These are phyloP conservation scores for Aspergillus sclerotiicarbonarius DNA, from an alignment of 495 filamentous ascomycete species.

Conservation along the genomic window DNA sequence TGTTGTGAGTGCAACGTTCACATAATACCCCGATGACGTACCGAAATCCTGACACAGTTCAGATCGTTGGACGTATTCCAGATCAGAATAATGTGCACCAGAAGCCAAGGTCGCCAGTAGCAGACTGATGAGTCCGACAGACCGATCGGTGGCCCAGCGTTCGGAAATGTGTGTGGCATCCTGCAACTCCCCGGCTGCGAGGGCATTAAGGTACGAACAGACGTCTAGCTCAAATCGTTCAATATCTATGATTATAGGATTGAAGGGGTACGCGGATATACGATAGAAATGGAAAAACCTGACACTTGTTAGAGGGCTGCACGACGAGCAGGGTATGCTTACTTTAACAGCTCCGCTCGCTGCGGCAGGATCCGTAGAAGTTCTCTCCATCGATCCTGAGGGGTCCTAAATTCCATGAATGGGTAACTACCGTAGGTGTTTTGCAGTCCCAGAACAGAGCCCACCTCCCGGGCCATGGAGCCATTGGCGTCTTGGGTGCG, in stretches of 20 bases:
- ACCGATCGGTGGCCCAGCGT: slow-evolving; percentile 30
- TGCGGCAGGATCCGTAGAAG: slow-evolving; percentile 31
- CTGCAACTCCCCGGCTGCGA: slow-evolving; percentile 28
- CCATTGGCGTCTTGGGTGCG: slow-evolving; percentile 57
- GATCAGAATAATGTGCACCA: slow-evolving; percentile 50
- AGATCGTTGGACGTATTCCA: slow-evolving; percentile 31
- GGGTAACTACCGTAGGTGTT: slow-evolving; percentile 71
- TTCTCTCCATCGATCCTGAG: slow-evolving; percentile 28
- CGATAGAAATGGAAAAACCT: slow-evolving; percentile 51
- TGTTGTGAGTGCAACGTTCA: background rate
- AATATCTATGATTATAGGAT: slow-evolving; percentile 49
- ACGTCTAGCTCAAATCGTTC: slow-evolving; percentile 48
- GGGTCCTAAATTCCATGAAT: slow-evolving; percentile 44
- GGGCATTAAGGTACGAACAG: slow-evolving; percentile 41
- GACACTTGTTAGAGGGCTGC: background rate
- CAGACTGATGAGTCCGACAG: slow-evolving; percentile 39
- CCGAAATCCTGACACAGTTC: slow-evolving; percentile 34
- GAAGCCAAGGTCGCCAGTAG: slow-evolving; percentile 51
- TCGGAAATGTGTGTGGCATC: slow-evolving; percentile 21
- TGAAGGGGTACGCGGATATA: slow-evolving; percentile 49
- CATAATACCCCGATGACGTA: slow-evolving; percentile 4
- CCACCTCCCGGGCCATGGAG: slow-evolving; percentile 31
- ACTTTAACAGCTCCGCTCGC: slow-evolving; percentile 34
- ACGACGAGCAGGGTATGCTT: slow-evolving; percentile 1
- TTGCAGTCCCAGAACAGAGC: slow-evolving; percentile 64